These are phyloP conservation scores for Cercospora berteroae DNA, from an alignment of 2,329 filamentous ascomycete species.

Conservation along the genomic window DNA sequence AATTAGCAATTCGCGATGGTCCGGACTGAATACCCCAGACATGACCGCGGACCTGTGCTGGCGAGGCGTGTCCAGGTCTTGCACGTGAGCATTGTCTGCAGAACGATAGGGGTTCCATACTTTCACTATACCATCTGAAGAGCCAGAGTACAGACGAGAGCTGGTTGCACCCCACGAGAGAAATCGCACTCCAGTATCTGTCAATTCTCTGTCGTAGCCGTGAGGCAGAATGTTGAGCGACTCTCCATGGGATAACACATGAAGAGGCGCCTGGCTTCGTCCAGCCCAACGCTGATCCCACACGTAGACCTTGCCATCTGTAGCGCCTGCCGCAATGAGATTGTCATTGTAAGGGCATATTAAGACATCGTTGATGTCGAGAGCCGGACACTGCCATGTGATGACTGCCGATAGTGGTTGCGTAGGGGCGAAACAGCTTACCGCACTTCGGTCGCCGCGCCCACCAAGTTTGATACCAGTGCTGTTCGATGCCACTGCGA, in stretches of 20 bases:
- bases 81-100: slow-evolving; percentile 51
- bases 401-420: slow-evolving; percentile 37
- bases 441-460: slow-evolving; percentile 46
- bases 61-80: slow-evolving; percentile 50
- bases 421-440: slow-evolving; percentile 54
- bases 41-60: slow-evolving; percentile 52
- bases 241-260: slow-evolving; percentile 51
- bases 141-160: slow-evolving; percentile 57
- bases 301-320: slow-evolving; percentile 58
- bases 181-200: slow-evolving; percentile 59
- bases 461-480: slow-evolving; percentile 37
- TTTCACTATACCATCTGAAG: slow-evolving; percentile 61
- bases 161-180: slow-evolving; percentile 56
- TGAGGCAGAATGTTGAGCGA: slow-evolving; percentile 52
- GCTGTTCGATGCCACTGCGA: slow-evolving; percentile 55
- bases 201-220: slow-evolving; percentile 46
- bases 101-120: slow-evolving; percentile 58
- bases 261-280: slow-evolving; percentile 46
- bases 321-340: slow-evolving; percentile 59
- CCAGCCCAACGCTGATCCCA: slow-evolving; percentile 54
- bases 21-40: slow-evolving; percentile 57
- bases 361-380: slow-evolving; percentile 61
- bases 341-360: slow-evolving; percentile 48
- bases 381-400: slow-evolving; percentile 56
- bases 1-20: slow-evolving; percentile 55